Base-by-base conservation (phyloP, 805 yeast species). In the Kuraishia ogatae region DNA sequence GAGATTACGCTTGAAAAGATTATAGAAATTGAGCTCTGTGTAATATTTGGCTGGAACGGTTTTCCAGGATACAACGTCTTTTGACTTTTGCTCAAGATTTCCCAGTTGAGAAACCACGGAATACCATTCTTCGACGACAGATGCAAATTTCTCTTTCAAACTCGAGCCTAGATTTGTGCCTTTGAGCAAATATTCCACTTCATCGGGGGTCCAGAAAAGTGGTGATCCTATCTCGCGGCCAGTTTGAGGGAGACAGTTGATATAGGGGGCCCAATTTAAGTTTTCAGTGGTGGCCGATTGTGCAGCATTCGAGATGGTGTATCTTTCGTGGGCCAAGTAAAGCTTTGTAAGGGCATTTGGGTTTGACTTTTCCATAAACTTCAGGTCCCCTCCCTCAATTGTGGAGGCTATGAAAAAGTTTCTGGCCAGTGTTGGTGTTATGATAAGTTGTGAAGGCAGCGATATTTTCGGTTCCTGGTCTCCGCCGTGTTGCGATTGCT, bases 141-240 rank as follows among this genome's bases (percentile, higher is more conserved):
- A 62, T 2, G 62, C 64, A 29, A 81, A 64, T 49, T 78, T 76
- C n/a, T 74, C 74, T 22, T 75, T 73, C 39, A 85, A 65, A 1
- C 84, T 76, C 49, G 77, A 70, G n/a, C 77, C 79, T 24, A 89
- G 73, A 64, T 90, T 92, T 0, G 96, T 85, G 0, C 92, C 92
- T 49, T 75, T 71, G 11, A 91, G 65, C 39, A 76, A 63, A 6
- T 8, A 17, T 4, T 69, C 65, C 54, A 80, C 72, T 49, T 85
- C 88, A 2, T 69, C 70, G 0, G 74, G 64, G 35, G 70, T 71
- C 90, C 92, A 91, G 59, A 80, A 81, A 54, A 80, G 78, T 1
- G 97, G 96, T 11, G 84, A 73, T n/a, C 76, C 75, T 21, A 81
- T 74, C 5, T 72, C 69, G 1, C 62, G 65, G 11, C 77, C 70